phyloP scores from a whole-genome alignment of 2,329 filamentous ascomycete genomes.

The Aschersonia sp. region DNA sequence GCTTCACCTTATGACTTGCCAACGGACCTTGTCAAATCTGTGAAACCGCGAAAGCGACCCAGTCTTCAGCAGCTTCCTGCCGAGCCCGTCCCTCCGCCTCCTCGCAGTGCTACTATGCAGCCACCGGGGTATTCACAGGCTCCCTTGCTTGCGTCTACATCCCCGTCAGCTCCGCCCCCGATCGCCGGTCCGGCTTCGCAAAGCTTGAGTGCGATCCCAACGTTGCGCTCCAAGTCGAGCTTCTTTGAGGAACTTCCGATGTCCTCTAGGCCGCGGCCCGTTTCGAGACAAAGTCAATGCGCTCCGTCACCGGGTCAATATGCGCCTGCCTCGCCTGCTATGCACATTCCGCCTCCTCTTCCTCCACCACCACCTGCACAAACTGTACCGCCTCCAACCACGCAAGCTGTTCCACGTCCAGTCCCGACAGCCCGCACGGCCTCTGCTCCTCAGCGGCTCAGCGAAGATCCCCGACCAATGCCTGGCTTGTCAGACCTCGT shows the following conservation, averaged over 20 bases:
- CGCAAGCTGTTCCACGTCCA: conserved; percentile 6
- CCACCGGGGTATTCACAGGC: conserved; percentile 11
- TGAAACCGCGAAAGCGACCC: conserved; percentile 52
- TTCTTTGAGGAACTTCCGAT: conserved; percentile 72
- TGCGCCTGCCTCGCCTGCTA: conserved; percentile 1
- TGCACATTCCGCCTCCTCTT: background rate
- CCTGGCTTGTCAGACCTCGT: conserved; percentile 28
- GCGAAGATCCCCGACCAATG: conserved; percentile 5
- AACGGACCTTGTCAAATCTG: conserved; percentile 51
- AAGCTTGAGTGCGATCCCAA: conserved; percentile 18
- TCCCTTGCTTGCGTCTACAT: conserved; percentile 8
- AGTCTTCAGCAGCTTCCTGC: conserved; percentile 41
- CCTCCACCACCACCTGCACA: conserved; percentile 15
- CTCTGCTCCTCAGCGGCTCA: conserved; percentile 6
- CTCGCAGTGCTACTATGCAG: conserved; percentile 47
- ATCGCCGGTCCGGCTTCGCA: conserved; percentile 15
- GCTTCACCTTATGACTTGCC: conserved; percentile 90
- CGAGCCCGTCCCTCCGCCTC: conserved; percentile 31
- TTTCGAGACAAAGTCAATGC: conserved; percentile 35
- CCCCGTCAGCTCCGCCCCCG: conserved; percentile 8
- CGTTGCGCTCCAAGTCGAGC: conserved; percentile 29
- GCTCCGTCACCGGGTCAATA: conserved; percentile 23
- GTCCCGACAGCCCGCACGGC: conserved; percentile 9
- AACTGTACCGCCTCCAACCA: conserved; percentile 12
- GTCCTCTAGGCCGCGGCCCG: conserved; percentile 43